These are phyloP conservation scores for Globisporangium okanoganense DNA, from an alignment of 352 stramenopile genomes.

Conservation along the genomic window DNA sequence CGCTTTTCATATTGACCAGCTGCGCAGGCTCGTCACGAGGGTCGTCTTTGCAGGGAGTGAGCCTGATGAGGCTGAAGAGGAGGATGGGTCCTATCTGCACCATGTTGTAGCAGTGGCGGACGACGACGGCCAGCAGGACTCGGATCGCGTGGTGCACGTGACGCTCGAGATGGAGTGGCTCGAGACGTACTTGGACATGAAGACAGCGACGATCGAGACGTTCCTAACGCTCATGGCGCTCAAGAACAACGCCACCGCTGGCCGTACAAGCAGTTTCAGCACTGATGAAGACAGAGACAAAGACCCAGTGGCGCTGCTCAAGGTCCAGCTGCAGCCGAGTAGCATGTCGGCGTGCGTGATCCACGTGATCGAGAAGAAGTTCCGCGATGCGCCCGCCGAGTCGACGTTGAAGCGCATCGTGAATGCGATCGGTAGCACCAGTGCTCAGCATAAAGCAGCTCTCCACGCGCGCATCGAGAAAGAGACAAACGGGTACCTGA, in stretches of 20 bases:
- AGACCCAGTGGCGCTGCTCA: constrained; percentile 5
- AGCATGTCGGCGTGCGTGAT: constrained; percentile 55
- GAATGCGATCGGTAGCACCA: constrained; percentile 12
- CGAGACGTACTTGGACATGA: constrained; percentile 66
- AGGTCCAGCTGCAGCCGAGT: constrained; percentile 33
- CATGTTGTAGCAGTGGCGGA: constrained; percentile 26
- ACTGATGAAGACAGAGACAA: background rate
- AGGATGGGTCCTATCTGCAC: constrained; percentile 1
- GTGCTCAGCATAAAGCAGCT: background rate
- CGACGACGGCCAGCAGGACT: background rate
- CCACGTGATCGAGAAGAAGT: constrained; percentile 48
- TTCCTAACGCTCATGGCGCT: constrained; percentile 66
- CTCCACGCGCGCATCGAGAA: constrained; percentile 23
- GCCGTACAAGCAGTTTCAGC: background rate
- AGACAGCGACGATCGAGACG: constrained; percentile 68
- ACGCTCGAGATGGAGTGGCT: constrained; percentile 58
- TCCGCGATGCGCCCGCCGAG: constrained; percentile 27
- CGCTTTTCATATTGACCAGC: constrained; percentile 48
- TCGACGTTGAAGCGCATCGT: constrained; percentile 39
- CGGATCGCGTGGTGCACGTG: constrained; percentile 14
- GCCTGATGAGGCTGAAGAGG: background rate
- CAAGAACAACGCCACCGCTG: constrained; percentile 21
- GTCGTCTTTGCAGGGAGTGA: constrained; percentile 27
- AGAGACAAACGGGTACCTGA: constrained; percentile 62
- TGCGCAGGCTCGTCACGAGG: constrained; percentile 38